Conservation (phyloP, 768 basidiomycete genomes). For the Stropharia rugosoannulata region DNA sequence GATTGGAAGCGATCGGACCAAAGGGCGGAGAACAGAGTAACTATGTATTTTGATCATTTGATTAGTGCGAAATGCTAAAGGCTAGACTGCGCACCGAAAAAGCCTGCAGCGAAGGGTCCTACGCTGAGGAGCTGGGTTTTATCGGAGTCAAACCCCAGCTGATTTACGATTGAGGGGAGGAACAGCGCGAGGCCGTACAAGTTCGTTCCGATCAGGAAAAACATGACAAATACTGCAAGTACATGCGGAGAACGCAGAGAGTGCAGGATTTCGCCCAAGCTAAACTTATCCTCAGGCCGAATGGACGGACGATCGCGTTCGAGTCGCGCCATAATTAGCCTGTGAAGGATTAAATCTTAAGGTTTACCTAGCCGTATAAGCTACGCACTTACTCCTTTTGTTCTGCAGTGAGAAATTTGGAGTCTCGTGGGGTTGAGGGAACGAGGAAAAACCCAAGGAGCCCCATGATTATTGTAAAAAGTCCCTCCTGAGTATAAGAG, state of each 20-base stretch:
- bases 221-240: conserved; percentile 29
- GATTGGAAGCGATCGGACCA: conserved; percentile 23
- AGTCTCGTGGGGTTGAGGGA: conserved; percentile 30
- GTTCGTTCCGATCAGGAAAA: conserved; percentile 34
- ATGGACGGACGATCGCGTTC: conserved; percentile 32
- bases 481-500: conserved; percentile 33
- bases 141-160: conserved; percentile 30
- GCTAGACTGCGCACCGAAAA: conserved; percentile 25
- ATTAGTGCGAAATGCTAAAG: neutral
- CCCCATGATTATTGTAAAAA: conserved; percentile 50
- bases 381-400: conserved; percentile 28
- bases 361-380: neutral
- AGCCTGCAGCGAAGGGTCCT: conserved; percentile 35
- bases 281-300: conserved; percentile 28
- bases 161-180: conserved; percentile 36
- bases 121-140: conserved; percentile 36
- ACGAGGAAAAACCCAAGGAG: conserved; percentile 37
- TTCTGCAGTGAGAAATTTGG: conserved; percentile 27
- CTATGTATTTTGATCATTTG: conserved; percentile 4
- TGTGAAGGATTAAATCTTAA: conserved; percentile 3
- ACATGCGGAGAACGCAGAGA: conserved; percentile 34
- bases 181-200: conserved; percentile 35
- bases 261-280: conserved; percentile 26
- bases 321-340: conserved; percentile 28
- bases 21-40: conserved; percentile 21